Percentiles rank a stretch among this genome's conserved stretches.
phyloP scores from a whole-genome alignment of 257 asterid species.

The Coffea eugenioides region DNA sequence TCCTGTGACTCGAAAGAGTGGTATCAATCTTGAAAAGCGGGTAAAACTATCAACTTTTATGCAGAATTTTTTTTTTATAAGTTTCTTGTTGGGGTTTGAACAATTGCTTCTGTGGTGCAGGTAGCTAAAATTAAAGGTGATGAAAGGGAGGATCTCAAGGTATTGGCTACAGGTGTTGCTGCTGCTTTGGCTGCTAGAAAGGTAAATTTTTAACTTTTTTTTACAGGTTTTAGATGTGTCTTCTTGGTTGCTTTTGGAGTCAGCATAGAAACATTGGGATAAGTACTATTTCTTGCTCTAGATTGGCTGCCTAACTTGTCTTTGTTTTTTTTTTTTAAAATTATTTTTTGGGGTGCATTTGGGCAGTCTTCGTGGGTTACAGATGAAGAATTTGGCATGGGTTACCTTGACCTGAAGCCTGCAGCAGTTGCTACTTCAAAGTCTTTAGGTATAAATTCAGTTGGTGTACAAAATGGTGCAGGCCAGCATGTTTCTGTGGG shows the following conservation, averaged over 20 bases:
- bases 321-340: neutral
- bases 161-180: conserved; percentile 94
- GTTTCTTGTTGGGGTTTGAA: conserved; percentile 14
- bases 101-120: conserved; percentile 38
- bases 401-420: conserved; percentile 83
- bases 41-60: conserved; percentile 36
- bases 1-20: conserved; percentile 98
- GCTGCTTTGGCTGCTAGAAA: conserved; percentile 98
- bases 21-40: conserved; percentile 97
- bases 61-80: neutral
- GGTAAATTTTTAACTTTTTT: conserved; percentile 39
- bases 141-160: conserved; percentile 99
- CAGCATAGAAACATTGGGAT: neutral
- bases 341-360: conserved; percentile 13
- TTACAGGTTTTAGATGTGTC: conserved; percentile 6
- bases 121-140: conserved; percentile 97
- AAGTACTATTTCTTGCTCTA: conserved; percentile 11
- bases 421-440: conserved; percentile 63
- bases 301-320: conserved; percentile 17
- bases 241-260: neutral
- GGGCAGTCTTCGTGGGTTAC: conserved; percentile 94
- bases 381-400: conserved; percentile 99
- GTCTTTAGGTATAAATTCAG: conserved; percentile 51
- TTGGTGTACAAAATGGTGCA: conserved; percentile 56
- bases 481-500: conserved; percentile 48